These are phyloP conservation scores for Blastobotrys proliferans DNA, from an alignment of 1,139 yeast species.

Conservation along the genomic window DNA sequence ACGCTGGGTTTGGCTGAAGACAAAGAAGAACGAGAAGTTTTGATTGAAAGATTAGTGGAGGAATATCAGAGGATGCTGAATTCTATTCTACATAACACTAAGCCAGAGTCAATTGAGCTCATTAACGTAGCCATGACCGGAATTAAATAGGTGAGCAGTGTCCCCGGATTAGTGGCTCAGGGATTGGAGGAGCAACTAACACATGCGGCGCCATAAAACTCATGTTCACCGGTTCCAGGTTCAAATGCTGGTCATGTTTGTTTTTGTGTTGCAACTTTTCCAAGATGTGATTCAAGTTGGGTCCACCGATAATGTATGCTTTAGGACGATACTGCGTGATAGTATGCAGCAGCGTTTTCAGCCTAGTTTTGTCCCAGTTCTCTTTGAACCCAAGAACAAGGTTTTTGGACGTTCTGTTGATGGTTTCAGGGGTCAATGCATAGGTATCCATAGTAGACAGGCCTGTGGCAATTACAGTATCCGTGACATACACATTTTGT, in stretches of 20 bases:
- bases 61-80: constrained; percentile 5
- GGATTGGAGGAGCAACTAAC: constrained; percentile 5
- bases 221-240: background rate
- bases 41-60: constrained; percentile 6
- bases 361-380: constrained; percentile 1
- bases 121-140: constrained; percentile 7
- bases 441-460: background rate
- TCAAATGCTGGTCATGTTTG: no score
- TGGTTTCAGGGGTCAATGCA: background rate
- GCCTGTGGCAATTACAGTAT: background rate
- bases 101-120: constrained; percentile 7
- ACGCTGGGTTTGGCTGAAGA: constrained; percentile 8
- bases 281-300: background rate
- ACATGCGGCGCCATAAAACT: constrained; percentile 6
- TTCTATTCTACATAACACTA: no score
- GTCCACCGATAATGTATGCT: constrained; percentile 2
- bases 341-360: background rate
- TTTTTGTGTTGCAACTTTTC: background rate
- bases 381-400: constrained; percentile 7
- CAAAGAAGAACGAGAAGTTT: constrained; percentile 1
- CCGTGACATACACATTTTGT: background rate
- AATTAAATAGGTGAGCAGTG: background rate
- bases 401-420: no score
- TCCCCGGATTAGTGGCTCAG: constrained; percentile 1
- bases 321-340: background rate